phyloP scores from a whole-genome alignment of 345 rosid genomes.

The Limnanthes douglasii region DNA sequence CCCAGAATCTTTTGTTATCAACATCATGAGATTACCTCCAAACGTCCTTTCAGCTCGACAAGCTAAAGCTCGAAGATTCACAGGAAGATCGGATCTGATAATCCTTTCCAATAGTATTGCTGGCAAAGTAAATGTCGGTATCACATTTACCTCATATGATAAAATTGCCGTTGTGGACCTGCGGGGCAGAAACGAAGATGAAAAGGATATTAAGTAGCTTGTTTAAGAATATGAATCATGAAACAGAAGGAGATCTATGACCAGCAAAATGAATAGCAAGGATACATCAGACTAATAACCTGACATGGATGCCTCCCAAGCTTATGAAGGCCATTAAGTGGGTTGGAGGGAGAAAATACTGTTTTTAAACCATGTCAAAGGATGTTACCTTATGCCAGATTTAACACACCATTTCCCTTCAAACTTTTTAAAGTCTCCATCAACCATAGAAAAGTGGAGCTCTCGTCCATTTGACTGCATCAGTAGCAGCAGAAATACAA shows the following conservation, averaged over 20 bases:
- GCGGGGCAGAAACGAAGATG: constrained; percentile 10
- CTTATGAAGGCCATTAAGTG: no score
- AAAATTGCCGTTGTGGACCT: constrained; percentile 50
- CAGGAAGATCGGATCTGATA: constrained; percentile 88
- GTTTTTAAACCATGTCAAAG: no score
- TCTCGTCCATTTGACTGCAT: constrained; percentile 51
- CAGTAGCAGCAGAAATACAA: neutral
- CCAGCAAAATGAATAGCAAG: neutral
- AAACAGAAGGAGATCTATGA: neutral
- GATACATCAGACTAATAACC: no score
- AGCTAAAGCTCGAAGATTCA: constrained; percentile 86
- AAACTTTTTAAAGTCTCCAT: constrained; percentile 96
- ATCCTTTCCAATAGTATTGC: constrained; percentile 90
- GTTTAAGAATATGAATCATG: neutral
- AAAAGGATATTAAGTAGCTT: neutral
- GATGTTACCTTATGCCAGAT: constrained; percentile 50
- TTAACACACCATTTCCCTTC: constrained; percentile 89
- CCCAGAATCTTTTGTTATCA: constrained; percentile 13
- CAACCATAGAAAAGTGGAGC: constrained; percentile 86
- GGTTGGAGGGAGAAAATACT: no score
- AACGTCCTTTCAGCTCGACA: constrained; percentile 51
- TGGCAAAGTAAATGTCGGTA: constrained; percentile 86
- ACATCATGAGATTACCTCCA: constrained; percentile 23
- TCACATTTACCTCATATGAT: constrained; percentile 77
- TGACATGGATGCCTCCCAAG: no score